These are phyloP conservation scores for Symmetrospora coprosmae DNA, from an alignment of 768 basidiomycete species.

Conservation along the genomic window DNA sequence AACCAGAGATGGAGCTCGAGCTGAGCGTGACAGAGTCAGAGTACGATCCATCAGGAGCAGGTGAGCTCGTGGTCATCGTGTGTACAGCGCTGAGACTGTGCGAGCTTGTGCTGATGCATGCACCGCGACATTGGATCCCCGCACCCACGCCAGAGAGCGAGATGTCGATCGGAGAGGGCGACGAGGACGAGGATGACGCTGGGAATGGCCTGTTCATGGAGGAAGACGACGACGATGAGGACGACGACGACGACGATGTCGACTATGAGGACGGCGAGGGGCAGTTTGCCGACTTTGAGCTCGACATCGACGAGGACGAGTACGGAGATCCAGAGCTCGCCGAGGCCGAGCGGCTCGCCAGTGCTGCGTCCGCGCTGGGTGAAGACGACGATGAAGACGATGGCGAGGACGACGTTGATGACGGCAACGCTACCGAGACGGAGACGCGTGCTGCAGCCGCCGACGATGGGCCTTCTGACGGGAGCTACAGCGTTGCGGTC, in stretches of 20 bases:
- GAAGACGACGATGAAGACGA: not conserved
- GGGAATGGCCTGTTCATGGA: not conserved
- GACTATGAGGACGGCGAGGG: not conserved
- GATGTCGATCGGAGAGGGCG: not conserved
- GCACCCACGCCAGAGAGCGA: not conserved
- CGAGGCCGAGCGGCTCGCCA: conserved; percentile 8
- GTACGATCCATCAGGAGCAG: too few species aligned
- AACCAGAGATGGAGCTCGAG: too few species aligned
- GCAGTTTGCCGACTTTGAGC: not conserved
- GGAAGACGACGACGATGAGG: conserved; percentile 12
- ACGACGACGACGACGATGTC: conserved; percentile 8
- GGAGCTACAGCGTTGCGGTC: conserved; percentile 9
- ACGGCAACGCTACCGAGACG: not conserved
- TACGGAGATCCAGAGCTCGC: conserved; percentile 2
- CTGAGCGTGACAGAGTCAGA: too few species aligned
- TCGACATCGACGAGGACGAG: not conserved
- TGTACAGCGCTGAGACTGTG: too few species aligned
- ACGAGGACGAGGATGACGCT: conserved; percentile 7
- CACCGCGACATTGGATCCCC: too few species aligned
- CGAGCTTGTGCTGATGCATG: too few species aligned
- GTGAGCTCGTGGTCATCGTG: too few species aligned
- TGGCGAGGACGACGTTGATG: not conserved
- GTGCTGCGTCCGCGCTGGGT: not conserved
- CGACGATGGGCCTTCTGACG: too few species aligned
- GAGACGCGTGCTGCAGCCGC: too few species aligned